These are phyloP conservation scores for Dittrichia graveolens DNA, from an alignment of 129 eudicot genomes.

Conservation along the genomic window DNA sequence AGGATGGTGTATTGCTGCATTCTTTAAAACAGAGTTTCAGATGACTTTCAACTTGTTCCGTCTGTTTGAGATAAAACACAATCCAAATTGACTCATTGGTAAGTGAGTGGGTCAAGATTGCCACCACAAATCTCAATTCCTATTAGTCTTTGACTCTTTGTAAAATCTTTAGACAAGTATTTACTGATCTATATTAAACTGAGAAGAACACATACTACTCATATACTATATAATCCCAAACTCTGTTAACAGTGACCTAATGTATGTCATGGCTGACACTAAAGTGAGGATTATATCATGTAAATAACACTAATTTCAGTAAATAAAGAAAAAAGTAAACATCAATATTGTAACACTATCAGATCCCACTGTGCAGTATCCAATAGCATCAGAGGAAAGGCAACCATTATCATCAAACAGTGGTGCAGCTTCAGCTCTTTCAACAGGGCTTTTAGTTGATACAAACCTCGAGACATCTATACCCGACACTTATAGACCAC, in stretches of 20 bases:
- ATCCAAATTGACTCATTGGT: too few species aligned
- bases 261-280: neutral
- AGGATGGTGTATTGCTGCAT: neutral
- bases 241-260: too few species aligned
- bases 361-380: conserved; percentile 52
- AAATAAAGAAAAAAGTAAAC: neutral
- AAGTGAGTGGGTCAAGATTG: too few species aligned
- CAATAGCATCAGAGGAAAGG: conserved; percentile 76
- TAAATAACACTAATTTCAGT: neutral
- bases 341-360: conserved; percentile 4
- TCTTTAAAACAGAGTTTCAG: neutral
- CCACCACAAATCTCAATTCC: too few species aligned
- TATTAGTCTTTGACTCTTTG: too few species aligned
- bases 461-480: conserved; percentile 87
- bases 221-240: too few species aligned
- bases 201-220: too few species aligned
- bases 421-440: conserved; percentile 45
- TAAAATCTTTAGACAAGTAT: too few species aligned
- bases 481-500: conserved; percentile 83
- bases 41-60: neutral
- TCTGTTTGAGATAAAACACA: too few species aligned
- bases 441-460: conserved; percentile 80
- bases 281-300: neutral
- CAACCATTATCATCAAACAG: conserved; percentile 74
- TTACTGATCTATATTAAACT: too few species aligned